phyloP scores from a whole-genome alignment of 2,329 filamentous ascomycete genomes.

The Fusarium sp. region DNA sequence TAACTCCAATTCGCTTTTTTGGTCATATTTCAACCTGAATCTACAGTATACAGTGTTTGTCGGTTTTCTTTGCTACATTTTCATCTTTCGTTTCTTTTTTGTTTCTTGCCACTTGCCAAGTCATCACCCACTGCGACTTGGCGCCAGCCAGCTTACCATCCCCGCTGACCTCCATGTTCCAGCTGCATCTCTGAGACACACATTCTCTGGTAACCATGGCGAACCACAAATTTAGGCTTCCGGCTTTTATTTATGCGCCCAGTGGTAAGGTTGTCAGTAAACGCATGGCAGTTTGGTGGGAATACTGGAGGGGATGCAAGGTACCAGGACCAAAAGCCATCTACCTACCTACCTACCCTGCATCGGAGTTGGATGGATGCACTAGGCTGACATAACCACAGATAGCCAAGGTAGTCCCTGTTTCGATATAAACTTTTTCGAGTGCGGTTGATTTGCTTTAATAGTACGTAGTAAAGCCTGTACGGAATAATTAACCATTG shows the following conservation, averaged over 20 bases:
- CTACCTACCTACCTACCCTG: constrained; percentile 21
- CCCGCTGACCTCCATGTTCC: constrained; percentile 3
- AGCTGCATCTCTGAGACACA: constrained; percentile 19
- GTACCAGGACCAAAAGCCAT: constrained; percentile 3
- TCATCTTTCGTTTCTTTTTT: not conserved
- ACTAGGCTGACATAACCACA: not conserved
- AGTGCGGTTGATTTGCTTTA: not conserved
- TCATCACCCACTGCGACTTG: not conserved
- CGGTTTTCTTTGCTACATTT: not conserved
- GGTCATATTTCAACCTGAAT: not conserved
- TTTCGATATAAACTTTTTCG: not conserved
- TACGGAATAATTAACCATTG: too few species aligned
- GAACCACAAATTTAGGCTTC: not conserved
- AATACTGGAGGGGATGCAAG: constrained; percentile 11
- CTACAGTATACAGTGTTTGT: not conserved
- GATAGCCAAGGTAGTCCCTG: not conserved
- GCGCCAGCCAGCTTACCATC: not conserved
- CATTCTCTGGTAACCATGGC: constrained; percentile 3
- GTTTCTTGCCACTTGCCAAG: not conserved
- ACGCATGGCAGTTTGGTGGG: not conserved
- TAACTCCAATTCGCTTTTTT: not conserved
- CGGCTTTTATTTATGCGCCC: not conserved
- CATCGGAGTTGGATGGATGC: not conserved
- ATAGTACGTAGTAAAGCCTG: too few species aligned
- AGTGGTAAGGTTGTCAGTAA: not conserved